Base-by-base conservation (phyloP, 768 basidiomycete genomes). In the Clavulina sp. region DNA sequence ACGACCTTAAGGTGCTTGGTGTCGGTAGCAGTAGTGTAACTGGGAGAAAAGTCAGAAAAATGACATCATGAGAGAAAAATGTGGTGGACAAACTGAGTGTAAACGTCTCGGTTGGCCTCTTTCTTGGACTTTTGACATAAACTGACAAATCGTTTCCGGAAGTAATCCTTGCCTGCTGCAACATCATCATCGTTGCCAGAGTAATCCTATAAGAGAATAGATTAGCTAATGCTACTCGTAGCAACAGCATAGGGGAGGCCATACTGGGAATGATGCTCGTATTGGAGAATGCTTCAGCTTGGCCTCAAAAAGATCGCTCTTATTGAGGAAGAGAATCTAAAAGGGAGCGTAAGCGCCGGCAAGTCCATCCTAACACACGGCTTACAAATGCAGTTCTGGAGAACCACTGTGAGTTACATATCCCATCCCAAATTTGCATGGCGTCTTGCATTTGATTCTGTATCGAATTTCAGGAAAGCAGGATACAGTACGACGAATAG, bases 371-470 rank as follows among this genome's bases (percentile, higher is more conserved):
- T 19, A 44, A n/a, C 18, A 36, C 32, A 21, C 29, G 18, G 68
- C 81, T 41, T 57, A 89, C 89, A 51, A 95, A 87, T 6, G 87
- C 89, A 0, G 89, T 92, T 57, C 83, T 77, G 66, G 85, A 84
- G 69, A 95, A 95, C 89, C 89, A 95, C 57, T 92, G 88, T 6
- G 88, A 92, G 64, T 95, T 88, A 67, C 88, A 92, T 73, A 96
- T 92, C 38, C 88, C 89, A 59, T 96, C 91, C 82, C 91, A 96
- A 48, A 96, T 87, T n/a, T 87, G 87, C 80, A 96, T 84, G 1
- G 91, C 87, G 57, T 96, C 91, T 69, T 92, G 85, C 89, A 96
- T 93, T 79, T 93, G 91, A 62, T 96, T 96, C 83, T 91, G 60
- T 6, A 53, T 16, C 34, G n/a, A 29, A 23, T 48, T 21, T 24